A percentile compares a stretch with the other conserved stretches of the same genome.
phyloP scores from a whole-genome alignment of 2,329 filamentous ascomycete species.

The Aspergillus aculeatus region DNA sequence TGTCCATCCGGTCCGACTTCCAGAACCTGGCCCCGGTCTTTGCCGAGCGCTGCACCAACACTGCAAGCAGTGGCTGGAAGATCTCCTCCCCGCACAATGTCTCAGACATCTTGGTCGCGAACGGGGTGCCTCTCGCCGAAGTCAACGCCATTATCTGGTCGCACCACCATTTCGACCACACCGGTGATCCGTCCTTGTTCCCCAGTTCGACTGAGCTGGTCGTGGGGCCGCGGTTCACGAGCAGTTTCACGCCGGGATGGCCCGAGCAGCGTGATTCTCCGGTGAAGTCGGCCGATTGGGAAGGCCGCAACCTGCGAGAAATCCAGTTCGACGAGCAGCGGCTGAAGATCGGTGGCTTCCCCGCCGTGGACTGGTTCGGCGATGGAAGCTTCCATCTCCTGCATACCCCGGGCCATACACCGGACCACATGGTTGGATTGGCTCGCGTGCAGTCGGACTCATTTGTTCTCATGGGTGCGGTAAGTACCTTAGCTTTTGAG shows the following conservation, averaged over 20 bases:
- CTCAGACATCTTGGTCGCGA: slow-evolving; percentile 24
- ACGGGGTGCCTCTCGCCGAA: slow-evolving; percentile 13
- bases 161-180: slow-evolving; percentile 34
- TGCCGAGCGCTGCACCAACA: slow-evolving; percentile 15
- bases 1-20: slow-evolving; percentile 33
- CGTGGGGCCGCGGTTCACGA: slow-evolving; percentile 25
- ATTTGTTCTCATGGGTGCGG: slow-evolving; percentile 29
- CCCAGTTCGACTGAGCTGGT: slow-evolving; percentile 23
- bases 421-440: slow-evolving; percentile 28
- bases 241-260: slow-evolving; percentile 18
- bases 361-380: slow-evolving; percentile 51
- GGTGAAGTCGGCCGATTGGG: slow-evolving; percentile 15
- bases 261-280: slow-evolving; percentile 21
- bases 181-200: slow-evolving; percentile 26
- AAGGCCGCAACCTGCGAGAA: slow-evolving; percentile 20
- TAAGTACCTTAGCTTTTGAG: no score
- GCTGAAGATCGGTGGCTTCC: slow-evolving; percentile 35
- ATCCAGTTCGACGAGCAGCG: slow-evolving; percentile 14
- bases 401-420: slow-evolving; percentile 36
- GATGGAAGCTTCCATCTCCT: slow-evolving; percentile 59
- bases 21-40: slow-evolving; percentile 26
- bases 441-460: slow-evolving; percentile 26
- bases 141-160: slow-evolving; percentile 30
- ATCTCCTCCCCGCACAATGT: slow-evolving; percentile 20
- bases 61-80: slow-evolving; percentile 17